phyloP scores from a whole-genome alignment of 2,329 filamentous ascomycete species.

The Mycosphaerella sp. region DNA sequence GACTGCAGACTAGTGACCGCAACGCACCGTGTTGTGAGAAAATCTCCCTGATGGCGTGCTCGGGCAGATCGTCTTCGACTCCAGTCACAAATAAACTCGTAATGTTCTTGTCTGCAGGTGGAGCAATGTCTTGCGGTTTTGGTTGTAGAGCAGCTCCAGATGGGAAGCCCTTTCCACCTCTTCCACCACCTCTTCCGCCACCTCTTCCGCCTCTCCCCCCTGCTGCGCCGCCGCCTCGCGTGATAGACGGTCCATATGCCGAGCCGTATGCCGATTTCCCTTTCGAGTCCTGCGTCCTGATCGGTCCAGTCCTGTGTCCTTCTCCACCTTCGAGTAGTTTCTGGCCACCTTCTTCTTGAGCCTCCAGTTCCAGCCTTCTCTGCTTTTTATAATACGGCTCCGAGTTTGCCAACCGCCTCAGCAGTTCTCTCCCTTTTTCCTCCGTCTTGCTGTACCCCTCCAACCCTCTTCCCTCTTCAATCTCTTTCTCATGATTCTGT shows the following conservation, averaged over 20 bases:
- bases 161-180: conserved; percentile 56
- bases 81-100: conserved; percentile 93
- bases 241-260: conserved; percentile 21
- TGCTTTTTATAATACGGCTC: conserved; percentile 95
- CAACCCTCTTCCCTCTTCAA: conserved; percentile 80
- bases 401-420: conserved; percentile 78
- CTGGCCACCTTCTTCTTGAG: conserved; percentile 33
- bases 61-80: conserved; percentile 90
- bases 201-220: conserved; percentile 34
- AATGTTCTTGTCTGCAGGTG: conserved; percentile 76
- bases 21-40: conserved; percentile 86
- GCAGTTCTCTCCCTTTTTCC: conserved; percentile 85
- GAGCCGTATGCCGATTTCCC: conserved; percentile 31
- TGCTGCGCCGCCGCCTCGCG: conserved; percentile 14
- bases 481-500: conserved; percentile 91
- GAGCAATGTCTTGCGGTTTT: conserved; percentile 75
- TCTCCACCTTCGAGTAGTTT: conserved; percentile 39
- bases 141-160: conserved; percentile 69
- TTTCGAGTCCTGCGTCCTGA: conserved; percentile 62
- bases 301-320: conserved; percentile 56
- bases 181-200: conserved; percentile 36
- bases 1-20: conserved; percentile 87
- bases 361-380: conserved; percentile 53
- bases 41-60: conserved; percentile 83
- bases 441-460: conserved; percentile 97